These are phyloP conservation scores for Penicillium waksmanii DNA, from an alignment of 495 filamentous ascomycete genomes.

Conservation along the genomic window DNA sequence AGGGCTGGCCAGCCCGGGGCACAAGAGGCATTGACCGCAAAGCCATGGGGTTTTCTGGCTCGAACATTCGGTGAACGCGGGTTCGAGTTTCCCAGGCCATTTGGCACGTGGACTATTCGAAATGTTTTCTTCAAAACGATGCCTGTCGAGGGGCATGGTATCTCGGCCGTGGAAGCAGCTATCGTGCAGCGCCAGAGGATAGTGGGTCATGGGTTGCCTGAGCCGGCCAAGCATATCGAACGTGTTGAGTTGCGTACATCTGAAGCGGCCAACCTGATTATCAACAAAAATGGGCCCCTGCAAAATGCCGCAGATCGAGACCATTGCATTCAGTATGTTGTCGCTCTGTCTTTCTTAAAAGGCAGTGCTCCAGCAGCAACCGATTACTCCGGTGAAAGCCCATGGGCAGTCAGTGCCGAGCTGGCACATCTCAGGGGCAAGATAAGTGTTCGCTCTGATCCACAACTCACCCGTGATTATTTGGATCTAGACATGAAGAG, in stretches of 20 bases:
- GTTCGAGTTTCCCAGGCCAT: slow-evolving; percentile 34
- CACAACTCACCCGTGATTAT: slow-evolving; percentile 41
- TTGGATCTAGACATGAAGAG: slow-evolving; percentile 32
- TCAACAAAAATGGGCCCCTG: slow-evolving; percentile 43
- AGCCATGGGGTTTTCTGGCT: slow-evolving; percentile 44
- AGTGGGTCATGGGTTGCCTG: slow-evolving; percentile 9
- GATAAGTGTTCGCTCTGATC: slow-evolving; percentile 34
- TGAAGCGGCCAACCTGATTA: slow-evolving; percentile 40
- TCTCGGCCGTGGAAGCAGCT: slow-evolving; percentile 44
- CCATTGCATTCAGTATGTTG: slow-evolving; percentile 49
- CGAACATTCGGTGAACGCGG: slow-evolving; percentile 29
- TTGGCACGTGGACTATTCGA: slow-evolving; percentile 38
- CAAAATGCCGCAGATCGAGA: slow-evolving; percentile 50
- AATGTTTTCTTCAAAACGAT: slow-evolving; percentile 45
- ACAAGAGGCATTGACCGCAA: slow-evolving; percentile 33
- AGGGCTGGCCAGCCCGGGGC: slow-evolving; percentile 41
- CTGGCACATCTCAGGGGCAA: slow-evolving; percentile 34
- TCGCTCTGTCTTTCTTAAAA: slow-evolving; percentile 46
- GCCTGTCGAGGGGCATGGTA: slow-evolving; percentile 43
- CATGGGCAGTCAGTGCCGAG: slow-evolving; percentile 30
- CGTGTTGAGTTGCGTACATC: slow-evolving; percentile 39
- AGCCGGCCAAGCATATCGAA: slow-evolving; percentile 26
- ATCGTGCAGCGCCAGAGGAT: slow-evolving; percentile 23
- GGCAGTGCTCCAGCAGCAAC: slow-evolving; percentile 28
- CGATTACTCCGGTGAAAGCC: slow-evolving; percentile 43